Base-by-base conservation (phyloP, 129 eudicot species). In the Centella asiatica region DNA sequence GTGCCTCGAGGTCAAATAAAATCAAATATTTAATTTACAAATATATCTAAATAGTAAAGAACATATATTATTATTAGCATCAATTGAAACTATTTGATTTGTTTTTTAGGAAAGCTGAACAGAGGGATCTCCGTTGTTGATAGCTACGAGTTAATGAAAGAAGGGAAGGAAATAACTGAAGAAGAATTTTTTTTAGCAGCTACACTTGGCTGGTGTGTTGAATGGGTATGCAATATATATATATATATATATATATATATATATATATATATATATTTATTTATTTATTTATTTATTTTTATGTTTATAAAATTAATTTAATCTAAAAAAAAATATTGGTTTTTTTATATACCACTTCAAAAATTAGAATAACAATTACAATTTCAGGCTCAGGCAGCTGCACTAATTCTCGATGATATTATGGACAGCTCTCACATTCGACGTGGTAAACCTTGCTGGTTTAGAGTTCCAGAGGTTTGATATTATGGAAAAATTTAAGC, bases 201-300 rank as follows among this genome's bases (percentile, higher is more conserved):
- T 24, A 76, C 74, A 57, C 76, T 80, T 26, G 86, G 86, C 28
- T 80, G 86, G 86, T 80, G 86, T 34, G 72, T 80, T 72, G 86
- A 80, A 72, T 80, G 86, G 86, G 86, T 76, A 72, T 14, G 72
- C 44, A 3, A 25, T 67, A 4, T 2, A 7, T n/a, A n/a, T n/a
- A n/a, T n/a, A n/a, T n/a, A n/a, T n/a, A n/a, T n/a, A n/a, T n/a
- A n/a, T n/a, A n/a, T n/a, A n/a, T n/a, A n/a, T n/a, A n/a, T n/a
- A n/a, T n/a, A n/a, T n/a, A n/a, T n/a, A n/a, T n/a, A n/a, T n/a
- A n/a, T n/a, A n/a, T n/a, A n/a, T n/a, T n/a, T n/a, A n/a, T n/a
- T n/a, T n/a, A n/a, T n/a, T n/a, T n/a, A n/a, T n/a, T n/a, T n/a
- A n/a, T n/a, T n/a, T n/a, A n/a, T n/a, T n/a, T n/a, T n/a, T n/a